Conservation (phyloP, 1,284 basidiomycete species). For the Coniferiporia sulphurascens region DNA sequence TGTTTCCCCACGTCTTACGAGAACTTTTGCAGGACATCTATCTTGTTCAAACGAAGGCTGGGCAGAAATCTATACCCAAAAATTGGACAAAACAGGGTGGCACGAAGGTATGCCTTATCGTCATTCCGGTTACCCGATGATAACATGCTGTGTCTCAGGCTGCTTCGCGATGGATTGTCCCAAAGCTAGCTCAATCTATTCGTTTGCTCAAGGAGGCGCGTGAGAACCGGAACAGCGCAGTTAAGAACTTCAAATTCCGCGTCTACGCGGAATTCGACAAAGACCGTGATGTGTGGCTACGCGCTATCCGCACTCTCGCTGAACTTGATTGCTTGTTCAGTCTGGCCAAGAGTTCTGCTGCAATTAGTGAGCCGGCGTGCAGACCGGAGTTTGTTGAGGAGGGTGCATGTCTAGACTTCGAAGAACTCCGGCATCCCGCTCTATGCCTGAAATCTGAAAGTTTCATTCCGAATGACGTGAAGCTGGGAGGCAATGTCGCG, state of each 20-base stretch:
- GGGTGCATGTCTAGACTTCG: slow-evolving; percentile 75
- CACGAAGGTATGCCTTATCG: slow-evolving; percentile 59
- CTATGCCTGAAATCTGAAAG: slow-evolving; percentile 58
- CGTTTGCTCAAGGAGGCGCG: slow-evolving; percentile 86
- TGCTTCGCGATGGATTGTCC: slow-evolving; percentile 72
- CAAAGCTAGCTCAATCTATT: slow-evolving; percentile 65
- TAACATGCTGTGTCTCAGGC: slow-evolving; percentile 40
- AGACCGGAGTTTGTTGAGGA: slow-evolving; percentile 82
- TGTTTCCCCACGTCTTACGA: not conserved
- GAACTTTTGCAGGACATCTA: slow-evolving; percentile 69
- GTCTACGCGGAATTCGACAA: slow-evolving; percentile 83
- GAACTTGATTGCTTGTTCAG: slow-evolving; percentile 94
- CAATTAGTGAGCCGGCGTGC: slow-evolving; percentile 90
- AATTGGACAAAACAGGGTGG: slow-evolving; percentile 82
- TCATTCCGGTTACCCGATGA: not conserved
- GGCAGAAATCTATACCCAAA: slow-evolving; percentile 63
- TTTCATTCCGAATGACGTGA: slow-evolving; percentile 95
- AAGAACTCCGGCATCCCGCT: slow-evolving; percentile 83
- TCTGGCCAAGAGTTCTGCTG: slow-evolving; percentile 83
- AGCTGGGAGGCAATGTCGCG: slow-evolving; percentile 73
- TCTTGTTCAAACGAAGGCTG: slow-evolving; percentile 68
- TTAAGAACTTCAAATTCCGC: slow-evolving; percentile 80
- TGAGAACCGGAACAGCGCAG: slow-evolving; percentile 75
- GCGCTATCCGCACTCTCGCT: slow-evolving; percentile 72
- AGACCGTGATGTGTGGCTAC: slow-evolving; percentile 77